Conservation (phyloP, 805 yeast species). For the Teunomyces pallodes region DNA sequence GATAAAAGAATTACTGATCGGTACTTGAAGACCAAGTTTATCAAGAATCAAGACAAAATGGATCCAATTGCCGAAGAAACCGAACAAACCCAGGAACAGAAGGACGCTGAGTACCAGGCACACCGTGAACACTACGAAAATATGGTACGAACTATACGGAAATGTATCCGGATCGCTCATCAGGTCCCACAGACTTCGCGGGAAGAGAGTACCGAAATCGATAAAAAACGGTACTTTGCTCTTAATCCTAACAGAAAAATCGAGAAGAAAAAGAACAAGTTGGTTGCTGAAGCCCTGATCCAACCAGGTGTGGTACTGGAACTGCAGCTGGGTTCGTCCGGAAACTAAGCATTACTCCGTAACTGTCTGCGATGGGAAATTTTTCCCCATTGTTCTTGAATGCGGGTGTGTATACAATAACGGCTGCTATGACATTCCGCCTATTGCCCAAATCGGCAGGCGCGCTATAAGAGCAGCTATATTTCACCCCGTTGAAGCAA, state of each 20-base stretch:
- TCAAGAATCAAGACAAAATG: constrained; percentile 8
- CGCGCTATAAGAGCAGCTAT: neutral
- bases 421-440: neutral
- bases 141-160: constrained; percentile 43
- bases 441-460: neutral
- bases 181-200: constrained; percentile 45
- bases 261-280: constrained; percentile 40
- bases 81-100: constrained; percentile 12
- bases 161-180: constrained; percentile 49
- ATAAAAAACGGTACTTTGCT: constrained; percentile 61
- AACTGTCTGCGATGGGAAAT: too few species aligned
- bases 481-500: neutral
- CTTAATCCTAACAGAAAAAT: constrained; percentile 55
- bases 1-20: constrained; percentile 63
- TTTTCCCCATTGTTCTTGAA: too few species aligned
- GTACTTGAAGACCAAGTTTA: constrained; percentile 65
- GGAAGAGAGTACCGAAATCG: constrained; percentile 62
- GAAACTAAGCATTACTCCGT: too few species aligned
- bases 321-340: neutral
- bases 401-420: neutral
- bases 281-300: constrained; percentile 6
- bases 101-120: constrained; percentile 8
- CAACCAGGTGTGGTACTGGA: neutral
- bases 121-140: constrained; percentile 38
- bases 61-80: constrained; percentile 2